A percentile compares a stretch with the other conserved stretches of the same genome.
Evolutionary conservation across 2,329 filamentous ascomycete genomes (phyloP).

Genomic region (Monosporascus sp.): DNA sequence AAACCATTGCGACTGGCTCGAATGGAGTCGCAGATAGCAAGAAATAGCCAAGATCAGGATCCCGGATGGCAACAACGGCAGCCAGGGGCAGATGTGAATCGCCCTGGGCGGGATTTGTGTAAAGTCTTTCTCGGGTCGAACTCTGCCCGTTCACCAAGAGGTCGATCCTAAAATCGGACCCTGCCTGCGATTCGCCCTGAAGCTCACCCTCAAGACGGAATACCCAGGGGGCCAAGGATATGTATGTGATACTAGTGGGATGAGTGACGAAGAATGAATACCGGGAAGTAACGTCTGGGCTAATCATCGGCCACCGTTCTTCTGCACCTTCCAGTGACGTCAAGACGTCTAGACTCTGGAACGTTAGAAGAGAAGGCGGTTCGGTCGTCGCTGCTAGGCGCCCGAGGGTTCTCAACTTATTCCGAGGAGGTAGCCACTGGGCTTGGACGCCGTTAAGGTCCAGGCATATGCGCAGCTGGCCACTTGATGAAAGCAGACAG

Average conservation of each 20-base stretch:
- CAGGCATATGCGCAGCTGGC: constrained; percentile 55
- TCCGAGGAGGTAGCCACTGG: constrained; percentile 58
- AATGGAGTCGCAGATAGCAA: constrained; percentile 54
- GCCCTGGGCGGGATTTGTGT: constrained; percentile 42
- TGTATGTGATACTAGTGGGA: constrained; percentile 52
- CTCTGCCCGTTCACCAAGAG: constrained; percentile 54
- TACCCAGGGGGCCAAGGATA: constrained; percentile 58
- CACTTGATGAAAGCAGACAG: constrained; percentile 55
- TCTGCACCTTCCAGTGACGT: constrained; percentile 47
- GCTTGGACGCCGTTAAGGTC: constrained; percentile 58
- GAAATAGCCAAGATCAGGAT: constrained; percentile 60
- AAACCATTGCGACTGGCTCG: constrained; percentile 52
- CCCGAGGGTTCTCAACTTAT: constrained; percentile 39
- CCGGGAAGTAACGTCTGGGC: constrained; percentile 53
- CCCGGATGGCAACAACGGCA: constrained; percentile 47
- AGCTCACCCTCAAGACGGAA: constrained; percentile 59
- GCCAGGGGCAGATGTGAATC: constrained; percentile 45
- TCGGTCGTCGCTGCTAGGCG: constrained; percentile 25
- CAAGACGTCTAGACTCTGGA: constrained; percentile 58
- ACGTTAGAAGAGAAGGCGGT: constrained; percentile 49
- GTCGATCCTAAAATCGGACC: constrained; percentile 56
- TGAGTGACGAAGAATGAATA: constrained; percentile 61
- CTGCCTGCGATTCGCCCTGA: constrained; percentile 47
- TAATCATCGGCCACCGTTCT: constrained; percentile 59
- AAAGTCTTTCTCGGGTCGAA: constrained; percentile 50